phyloP scores from a whole-genome alignment of 345 rosid genomes.

The Ceriops tagal region DNA sequence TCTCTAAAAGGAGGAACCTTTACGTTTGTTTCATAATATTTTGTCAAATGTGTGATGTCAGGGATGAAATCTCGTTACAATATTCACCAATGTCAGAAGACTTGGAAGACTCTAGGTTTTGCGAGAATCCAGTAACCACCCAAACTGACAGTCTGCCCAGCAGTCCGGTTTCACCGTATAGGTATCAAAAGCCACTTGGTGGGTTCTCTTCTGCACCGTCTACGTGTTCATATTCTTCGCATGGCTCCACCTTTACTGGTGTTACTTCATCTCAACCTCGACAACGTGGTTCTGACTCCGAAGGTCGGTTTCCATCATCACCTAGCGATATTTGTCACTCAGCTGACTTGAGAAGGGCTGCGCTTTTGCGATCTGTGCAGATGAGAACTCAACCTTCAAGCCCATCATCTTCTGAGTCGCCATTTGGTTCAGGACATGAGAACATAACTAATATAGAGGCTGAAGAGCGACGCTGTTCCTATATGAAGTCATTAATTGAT shows the following conservation, averaged over 20 bases:
- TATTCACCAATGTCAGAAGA: constrained; percentile 98
- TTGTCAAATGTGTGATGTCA: constrained; percentile 22
- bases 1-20: too few relatives aligned
- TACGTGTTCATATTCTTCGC: constrained; percentile 33
- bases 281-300: constrained; percentile 80
- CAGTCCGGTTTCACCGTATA: constrained; percentile 84
- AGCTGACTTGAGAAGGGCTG: constrained; percentile 84
- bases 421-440: constrained; percentile 52
- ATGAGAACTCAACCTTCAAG: constrained; percentile 80
- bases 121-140: constrained; percentile 44
- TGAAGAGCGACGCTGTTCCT: constrained; percentile 57
- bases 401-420: constrained; percentile 37
- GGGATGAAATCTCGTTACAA: constrained; percentile 82
- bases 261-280: constrained; percentile 48
- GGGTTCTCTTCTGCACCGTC: constrained; percentile 40
- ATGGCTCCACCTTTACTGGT: constrained; percentile 26
- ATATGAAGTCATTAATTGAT: constrained; percentile 59
- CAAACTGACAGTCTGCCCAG: constrained; percentile 73
- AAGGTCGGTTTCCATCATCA: constrained; percentile 90
- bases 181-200: constrained; percentile 56
- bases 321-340: constrained; percentile 98
- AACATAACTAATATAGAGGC: constrained; percentile 40
- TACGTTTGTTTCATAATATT: too few relatives aligned
- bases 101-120: constrained; percentile 65
- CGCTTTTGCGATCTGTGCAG: constrained; percentile 90